These are phyloP conservation scores for Ganoderma meredithae DNA, from an alignment of 1,284 basidiomycete genomes.

Conservation along the genomic window DNA sequence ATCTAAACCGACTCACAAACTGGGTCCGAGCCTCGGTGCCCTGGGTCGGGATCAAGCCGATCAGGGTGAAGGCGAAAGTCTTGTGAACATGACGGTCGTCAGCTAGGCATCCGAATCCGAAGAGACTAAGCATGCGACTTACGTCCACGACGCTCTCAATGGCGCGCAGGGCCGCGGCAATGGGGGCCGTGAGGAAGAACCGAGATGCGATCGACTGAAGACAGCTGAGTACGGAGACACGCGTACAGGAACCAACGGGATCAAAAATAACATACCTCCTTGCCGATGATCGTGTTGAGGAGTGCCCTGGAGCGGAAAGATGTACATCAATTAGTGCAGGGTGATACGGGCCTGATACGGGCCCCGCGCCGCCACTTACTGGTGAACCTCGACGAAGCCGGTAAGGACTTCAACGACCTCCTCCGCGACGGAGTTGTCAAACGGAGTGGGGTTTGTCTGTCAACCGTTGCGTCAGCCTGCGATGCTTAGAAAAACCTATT, in stretches of 20 bases:
- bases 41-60: constrained; percentile 4
- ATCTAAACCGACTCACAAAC: background rate
- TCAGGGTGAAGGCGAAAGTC: background rate
- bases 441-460: background rate
- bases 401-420: background rate
- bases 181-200: constrained; percentile 5
- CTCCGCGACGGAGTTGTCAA: background rate
- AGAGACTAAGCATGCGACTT: background rate
- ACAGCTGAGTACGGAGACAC: too few species aligned
- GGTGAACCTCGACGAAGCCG: constrained; percentile 5
- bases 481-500: too few species aligned
- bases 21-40: background rate
- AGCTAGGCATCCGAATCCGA: background rate
- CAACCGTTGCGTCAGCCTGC: background rate
- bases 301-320: background rate
- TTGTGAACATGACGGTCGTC: background rate
- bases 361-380: too few species aligned
- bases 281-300: constrained; percentile 6
- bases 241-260: too few species aligned
- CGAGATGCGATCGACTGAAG: background rate
- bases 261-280: constrained; percentile 10
- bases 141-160: constrained; percentile 4
- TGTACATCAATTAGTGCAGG: too few species aligned
- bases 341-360: too few species aligned
- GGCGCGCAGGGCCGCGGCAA: constrained; percentile 5